These are phyloP conservation scores for Claviceps digitariae DNA, from an alignment of 2,329 filamentous ascomycete genomes.

Conservation along the genomic window DNA sequence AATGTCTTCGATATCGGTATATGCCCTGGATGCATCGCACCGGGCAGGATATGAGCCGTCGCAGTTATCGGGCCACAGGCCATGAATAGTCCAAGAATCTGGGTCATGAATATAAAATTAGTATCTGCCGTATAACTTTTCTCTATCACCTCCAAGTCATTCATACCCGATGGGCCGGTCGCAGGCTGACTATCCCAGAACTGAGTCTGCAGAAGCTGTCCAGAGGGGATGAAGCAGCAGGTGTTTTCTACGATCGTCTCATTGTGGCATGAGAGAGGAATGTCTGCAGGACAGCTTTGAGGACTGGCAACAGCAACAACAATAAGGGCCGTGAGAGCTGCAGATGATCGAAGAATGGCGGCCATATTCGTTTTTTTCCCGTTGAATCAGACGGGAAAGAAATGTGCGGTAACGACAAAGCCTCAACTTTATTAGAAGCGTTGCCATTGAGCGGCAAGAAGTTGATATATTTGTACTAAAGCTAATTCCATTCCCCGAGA, in stretches of 20 bases:
- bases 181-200: slow-evolving; percentile 61
- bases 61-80: slow-evolving; percentile 53
- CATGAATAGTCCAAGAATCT: slow-evolving; percentile 64
- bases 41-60: slow-evolving; percentile 54
- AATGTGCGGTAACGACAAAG: not conserved
- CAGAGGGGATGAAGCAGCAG: slow-evolving; percentile 61
- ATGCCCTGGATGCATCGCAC: slow-evolving; percentile 48
- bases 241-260: slow-evolving; percentile 43
- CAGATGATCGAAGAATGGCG: slow-evolving; percentile 5
- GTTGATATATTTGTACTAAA: not conserved
- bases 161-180: slow-evolving; percentile 39
- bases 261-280: slow-evolving; percentile 50
- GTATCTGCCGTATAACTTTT: not conserved
- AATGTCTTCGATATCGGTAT: slow-evolving; percentile 52
- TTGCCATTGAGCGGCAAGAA: not conserved
- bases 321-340: slow-evolving; percentile 9
- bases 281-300: slow-evolving; percentile 15
- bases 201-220: slow-evolving; percentile 58
- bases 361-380: slow-evolving; percentile 2
- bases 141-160: not conserved
- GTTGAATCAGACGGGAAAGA: not conserved
- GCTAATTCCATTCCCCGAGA: no score
- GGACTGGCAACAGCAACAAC: slow-evolving; percentile 2
- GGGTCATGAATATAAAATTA: slow-evolving; percentile 8
- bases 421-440: not conserved